Evolutionary conservation across 768 basidiomycete species (phyloP).

Genomic region (Hirschioporus abietinus): DNA sequence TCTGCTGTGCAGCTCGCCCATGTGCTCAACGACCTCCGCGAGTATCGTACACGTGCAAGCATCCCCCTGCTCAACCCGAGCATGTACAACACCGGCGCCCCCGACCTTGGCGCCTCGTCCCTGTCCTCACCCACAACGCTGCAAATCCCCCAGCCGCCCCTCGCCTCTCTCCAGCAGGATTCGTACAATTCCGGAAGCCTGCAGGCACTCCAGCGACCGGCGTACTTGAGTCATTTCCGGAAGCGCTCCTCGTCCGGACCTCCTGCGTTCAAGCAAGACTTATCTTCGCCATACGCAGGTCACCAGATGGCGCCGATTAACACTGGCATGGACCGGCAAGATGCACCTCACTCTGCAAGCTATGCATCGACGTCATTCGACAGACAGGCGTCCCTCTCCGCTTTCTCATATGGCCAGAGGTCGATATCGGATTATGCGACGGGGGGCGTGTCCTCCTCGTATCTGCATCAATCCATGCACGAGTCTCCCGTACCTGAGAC

Average conservation of each 20-base stretch:
- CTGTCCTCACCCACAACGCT: conserved; percentile 28
- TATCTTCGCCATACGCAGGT: neutral
- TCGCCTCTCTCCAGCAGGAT: conserved; percentile 26
- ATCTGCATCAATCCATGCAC: neutral
- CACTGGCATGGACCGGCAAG: neutral
- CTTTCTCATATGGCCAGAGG: conserved; percentile 1
- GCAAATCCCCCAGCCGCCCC: conserved; percentile 37
- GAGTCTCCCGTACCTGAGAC: neutral
- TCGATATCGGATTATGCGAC: neutral
- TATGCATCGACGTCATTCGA: neutral
- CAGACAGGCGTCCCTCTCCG: neutral
- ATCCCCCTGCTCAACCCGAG: conserved; percentile 32
- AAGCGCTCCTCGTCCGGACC: conserved; percentile 29
- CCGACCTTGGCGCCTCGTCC: conserved; percentile 21
- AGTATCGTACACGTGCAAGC: conserved; percentile 26
- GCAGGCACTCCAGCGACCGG: conserved; percentile 15
- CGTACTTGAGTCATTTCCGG: conserved; percentile 18
- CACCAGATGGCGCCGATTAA: neutral
- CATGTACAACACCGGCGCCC: conserved; percentile 20
- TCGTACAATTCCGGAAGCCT: conserved; percentile 24
- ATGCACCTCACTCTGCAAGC: neutral
- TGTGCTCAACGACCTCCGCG: conserved; percentile 43
- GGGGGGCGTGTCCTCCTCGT: neutral
- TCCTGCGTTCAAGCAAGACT: conserved; percentile 6
- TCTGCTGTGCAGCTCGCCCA: conserved; percentile 55